Evolutionary conservation across 169 alveolate species (phyloP), one percentile per base, ranked within the genome.

Genomic region (Cyclospora cayetanensis): DNA sequence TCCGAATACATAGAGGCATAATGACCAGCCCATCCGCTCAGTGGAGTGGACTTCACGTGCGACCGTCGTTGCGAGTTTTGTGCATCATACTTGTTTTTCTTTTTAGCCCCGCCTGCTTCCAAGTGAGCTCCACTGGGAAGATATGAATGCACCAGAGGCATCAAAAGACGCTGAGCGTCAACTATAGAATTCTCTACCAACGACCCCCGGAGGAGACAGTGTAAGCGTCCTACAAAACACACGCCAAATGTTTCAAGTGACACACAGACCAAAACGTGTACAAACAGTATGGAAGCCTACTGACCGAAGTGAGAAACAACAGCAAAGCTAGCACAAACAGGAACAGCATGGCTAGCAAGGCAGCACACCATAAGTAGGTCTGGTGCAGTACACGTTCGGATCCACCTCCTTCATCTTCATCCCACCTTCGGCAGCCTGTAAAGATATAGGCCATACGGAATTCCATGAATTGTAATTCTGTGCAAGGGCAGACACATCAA

Each of bases 161-260:
- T 63, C 79, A 90, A 91, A 41, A 83, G 39, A 25, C 86, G 72
- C 90, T 91, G 94, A 7, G 20, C 42, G 34, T 83, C 63, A 31
- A 53, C 43, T 53, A 85, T 15, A 27, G 77, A 53, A 29, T 29
- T 43, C 41, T 91, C 94, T 7, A 91, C 53, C 77, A 76, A 39
- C 80, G 94, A 82, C 27, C 92, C 94, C 3, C 94, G 94, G 52
- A 91, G 77, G 42, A 91, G 92, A 18, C 91, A 83, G 90, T 91
- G 94, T 39, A 91, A 25, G 11, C 94, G 91, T n/a, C 94, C 94
- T 91, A 90, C 70, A 18, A 15, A 1, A 25, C 52, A 66, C 41
- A 22, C 50, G 20, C 18, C 18, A 11, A 11, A 9, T 50, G 25
- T 9, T 11, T 9, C 25, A 50, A 50, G 60, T 9, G 18, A 50